Conservation (phyloP, 2,329 filamentous ascomycete species). For the Fusarium chuoi region DNA sequence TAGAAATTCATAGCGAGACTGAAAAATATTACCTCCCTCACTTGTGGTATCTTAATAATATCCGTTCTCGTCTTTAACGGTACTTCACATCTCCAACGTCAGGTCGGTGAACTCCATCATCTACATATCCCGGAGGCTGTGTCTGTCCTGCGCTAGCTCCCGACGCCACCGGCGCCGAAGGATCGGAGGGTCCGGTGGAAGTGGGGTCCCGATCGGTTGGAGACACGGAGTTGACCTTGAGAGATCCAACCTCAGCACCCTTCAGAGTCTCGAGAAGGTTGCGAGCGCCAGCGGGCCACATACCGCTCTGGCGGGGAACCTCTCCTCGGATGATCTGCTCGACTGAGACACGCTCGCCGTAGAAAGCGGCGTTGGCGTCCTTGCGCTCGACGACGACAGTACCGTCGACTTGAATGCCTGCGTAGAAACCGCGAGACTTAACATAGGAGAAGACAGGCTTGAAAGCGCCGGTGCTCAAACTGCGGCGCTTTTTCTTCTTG, state of each 20-base stretch:
- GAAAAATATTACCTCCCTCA: not conserved
- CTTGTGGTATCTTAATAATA: conserved; percentile 33
- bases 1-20: not conserved
- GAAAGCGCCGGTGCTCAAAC: conserved; percentile 44
- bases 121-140: conserved; percentile 39
- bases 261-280: conserved; percentile 46
- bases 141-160: conserved; percentile 12
- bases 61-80: conserved; percentile 7
- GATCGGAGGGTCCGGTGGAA: not conserved
- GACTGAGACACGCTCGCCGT: conserved; percentile 68
- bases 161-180: conserved; percentile 15
- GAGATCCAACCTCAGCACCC: conserved; percentile 47
- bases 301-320: conserved; percentile 43
- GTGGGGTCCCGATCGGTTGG: conserved; percentile 8
- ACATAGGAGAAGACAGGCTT: conserved; percentile 74
- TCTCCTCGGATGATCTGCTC: conserved; percentile 60
- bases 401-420: conserved; percentile 86
- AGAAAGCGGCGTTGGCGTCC: conserved; percentile 91
- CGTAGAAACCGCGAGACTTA: conserved; percentile 90
- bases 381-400: conserved; percentile 86
- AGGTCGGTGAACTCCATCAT: conserved; percentile 39
- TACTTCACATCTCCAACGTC: conserved; percentile 43
- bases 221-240: conserved; percentile 26
- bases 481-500: conserved; percentile 46
- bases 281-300: conserved; percentile 49